Evolutionary conservation across 2,329 filamentous ascomycete genomes (phyloP), one percentile per base, ranked within the genome.

Genomic region (Verticillium nubilum): DNA sequence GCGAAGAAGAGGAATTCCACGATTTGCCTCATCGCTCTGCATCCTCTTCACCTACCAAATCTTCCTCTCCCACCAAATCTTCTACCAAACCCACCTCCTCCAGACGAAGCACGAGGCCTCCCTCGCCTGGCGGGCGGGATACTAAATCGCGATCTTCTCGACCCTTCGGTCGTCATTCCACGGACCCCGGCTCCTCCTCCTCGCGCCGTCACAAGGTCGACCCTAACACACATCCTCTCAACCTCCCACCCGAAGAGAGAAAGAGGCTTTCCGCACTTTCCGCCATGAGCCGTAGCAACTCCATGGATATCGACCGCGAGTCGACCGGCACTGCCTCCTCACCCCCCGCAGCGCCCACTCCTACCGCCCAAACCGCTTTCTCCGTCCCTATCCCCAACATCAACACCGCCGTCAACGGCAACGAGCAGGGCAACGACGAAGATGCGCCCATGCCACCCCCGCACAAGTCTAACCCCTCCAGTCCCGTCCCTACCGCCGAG

Each of bases 211-310:
- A 75, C 67, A 85, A 85, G 71, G 75, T 79, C 69, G 87, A 91
- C 71, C 80, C 81, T 64, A 85, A 94, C 72, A 89, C 86, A 2
- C 93, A 97, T 74, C 94, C 94, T 42, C 83, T 97, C 57, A 97
- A 97, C 70, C 85, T 96, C 25, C 92, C 89, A 2, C 92, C 92
- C 54, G 92, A 97, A 78, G 88, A 97, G 81, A 85, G 92, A 69
- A 89, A 90, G 73, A 86, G 91, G 63, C 76, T 90, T 60, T 91
- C 88, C 55, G 82, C 82, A 66, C 81, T 92, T 63, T 88, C 87
- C 64, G 74, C 74, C 68, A 82, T 85, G 83, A 86, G 77, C 67
- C 78, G 84, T 64, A 84, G 80, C 68, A 86, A 88, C 61, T 58
- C 60, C 54, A 92, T 94, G 88, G 90, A 95, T 66, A 78, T 92